Evolutionary conservation across 1,139 yeast species (phyloP).

Genomic region (Zygoascus meyerae): DNA sequence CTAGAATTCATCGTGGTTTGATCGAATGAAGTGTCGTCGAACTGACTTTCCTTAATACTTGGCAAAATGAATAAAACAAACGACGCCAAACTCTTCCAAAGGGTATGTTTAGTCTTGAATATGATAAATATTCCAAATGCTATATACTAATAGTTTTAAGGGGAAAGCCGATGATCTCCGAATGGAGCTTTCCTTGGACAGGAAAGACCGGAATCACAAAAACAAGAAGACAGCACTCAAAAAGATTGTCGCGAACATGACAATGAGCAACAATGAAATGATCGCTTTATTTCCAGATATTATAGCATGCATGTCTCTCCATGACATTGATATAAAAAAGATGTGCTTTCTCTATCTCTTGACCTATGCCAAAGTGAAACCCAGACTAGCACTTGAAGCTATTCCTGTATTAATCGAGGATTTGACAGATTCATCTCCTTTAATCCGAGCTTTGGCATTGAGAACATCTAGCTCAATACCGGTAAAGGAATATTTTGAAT

Average conservation of each 20-base stretch:
- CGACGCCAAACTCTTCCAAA: constrained; percentile 29
- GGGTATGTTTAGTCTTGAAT: constrained; percentile 21
- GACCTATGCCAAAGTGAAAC: constrained; percentile 55
- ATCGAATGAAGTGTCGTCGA: no score
- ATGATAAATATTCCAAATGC: not conserved
- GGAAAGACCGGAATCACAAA: constrained; percentile 43
- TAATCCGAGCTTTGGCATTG: constrained; percentile 50
- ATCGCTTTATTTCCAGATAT: constrained; percentile 62
- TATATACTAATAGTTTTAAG: constrained; percentile 15
- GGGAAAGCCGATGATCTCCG: constrained; percentile 49
- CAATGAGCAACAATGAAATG: constrained; percentile 78
- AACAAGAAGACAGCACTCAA: constrained; percentile 58
- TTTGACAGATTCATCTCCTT: constrained; percentile 38
- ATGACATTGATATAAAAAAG: constrained; percentile 68
- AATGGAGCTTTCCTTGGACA: constrained; percentile 51
- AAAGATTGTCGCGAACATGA: constrained; percentile 75
- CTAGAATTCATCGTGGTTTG: no score
- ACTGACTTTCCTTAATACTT: no score
- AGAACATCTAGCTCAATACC: constrained; percentile 60
- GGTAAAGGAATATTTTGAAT: constrained; percentile 46
- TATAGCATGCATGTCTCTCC: constrained; percentile 50
- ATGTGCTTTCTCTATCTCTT: constrained; percentile 51
- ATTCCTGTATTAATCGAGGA: constrained; percentile 55
- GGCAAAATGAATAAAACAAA: constrained; percentile 19
- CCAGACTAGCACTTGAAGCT: constrained; percentile 51